Evolutionary conservation across 495 filamentous ascomycete species (phyloP).

Genomic region (Aspergillus homomorphus): DNA sequence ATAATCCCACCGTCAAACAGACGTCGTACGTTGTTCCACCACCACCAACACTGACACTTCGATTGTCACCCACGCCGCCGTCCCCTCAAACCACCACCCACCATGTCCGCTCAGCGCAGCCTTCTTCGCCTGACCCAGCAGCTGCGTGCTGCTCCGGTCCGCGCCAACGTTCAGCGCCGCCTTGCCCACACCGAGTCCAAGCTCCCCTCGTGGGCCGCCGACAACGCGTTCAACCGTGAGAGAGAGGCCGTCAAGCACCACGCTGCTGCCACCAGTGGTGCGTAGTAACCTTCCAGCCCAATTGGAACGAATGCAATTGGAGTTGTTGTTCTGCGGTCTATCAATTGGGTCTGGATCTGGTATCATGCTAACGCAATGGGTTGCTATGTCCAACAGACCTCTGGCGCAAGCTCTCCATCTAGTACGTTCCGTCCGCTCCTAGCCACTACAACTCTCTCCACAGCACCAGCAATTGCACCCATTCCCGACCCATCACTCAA

Average conservation of each 20-base stretch:
- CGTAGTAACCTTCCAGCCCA: constrained; percentile 32
- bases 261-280: constrained; percentile 74
- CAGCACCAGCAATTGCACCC: background rate
- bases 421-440: constrained; percentile 55
- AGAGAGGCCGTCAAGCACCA: constrained; percentile 81
- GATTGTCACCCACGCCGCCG: no score
- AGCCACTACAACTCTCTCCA: no score
- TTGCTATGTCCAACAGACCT: constrained; percentile 55
- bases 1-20: constrained; percentile 25
- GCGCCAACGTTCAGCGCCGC: constrained; percentile 62
- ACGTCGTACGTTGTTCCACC: constrained; percentile 15
- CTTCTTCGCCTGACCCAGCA: constrained; percentile 56
- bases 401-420: constrained; percentile 91
- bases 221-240: constrained; percentile 89
- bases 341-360: background rate
- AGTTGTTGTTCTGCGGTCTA: background rate
- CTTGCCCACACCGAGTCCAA: constrained; percentile 56
- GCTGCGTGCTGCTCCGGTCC: constrained; percentile 53
- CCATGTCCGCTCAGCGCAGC: constrained; percentile 63
- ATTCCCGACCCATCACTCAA: background rate
- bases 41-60: background rate
- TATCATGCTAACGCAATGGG: constrained; percentile 37
- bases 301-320: constrained; percentile 6
- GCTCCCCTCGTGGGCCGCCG: constrained; percentile 48
- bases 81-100: constrained; percentile 17